Base-by-base conservation (phyloP, 305 asterid species). In the Plantago rigida region DNA sequence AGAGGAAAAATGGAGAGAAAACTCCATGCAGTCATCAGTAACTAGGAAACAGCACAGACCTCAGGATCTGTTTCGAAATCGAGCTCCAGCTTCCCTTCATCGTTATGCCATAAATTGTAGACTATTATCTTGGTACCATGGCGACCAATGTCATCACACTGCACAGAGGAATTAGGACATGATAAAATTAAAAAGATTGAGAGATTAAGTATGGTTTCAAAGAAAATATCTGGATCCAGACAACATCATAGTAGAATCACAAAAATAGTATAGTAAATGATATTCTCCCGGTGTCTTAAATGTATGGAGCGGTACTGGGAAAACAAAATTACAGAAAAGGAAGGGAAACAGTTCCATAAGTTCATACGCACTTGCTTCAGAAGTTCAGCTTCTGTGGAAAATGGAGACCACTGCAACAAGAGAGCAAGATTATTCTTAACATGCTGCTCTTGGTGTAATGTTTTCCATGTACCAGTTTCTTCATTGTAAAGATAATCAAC, bases 331-430 rank as follows among this genome's bases (percentile, higher is more conserved):
- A 22, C 26, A 22, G 26, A 22, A 14, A 50, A 41, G 46, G 47
- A 62, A 42, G 19, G 60, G 57, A 56, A 51, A 60, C 13, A 48
- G 60, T 34, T 66, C 65, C 15, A 8, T 48, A 64, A 60, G 60
- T 64, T 64, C 63, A 61, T 14, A 73, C 95, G 34, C 77, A 91
- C 98, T 75, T 84, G 97, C 77, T 83, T 78, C 77, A 89, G 75
- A 78, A 92, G 87, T 56, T 79, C 91, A 12, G 81, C 83, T 73
- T 82, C 91, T 26, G 87, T 76, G 28, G 87, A 47, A 75, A 75
- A 73, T 26, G 99, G 99, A 69, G 97, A 86, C 99, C 99, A 92
- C 71, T 65, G 79, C 77, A 84, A 72, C 73, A 92, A 68, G 75
- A 82, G 64, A 26, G 94, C 72, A 39, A 92, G 89, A 74, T 92